These are phyloP conservation scores for Pseudonectria buxi DNA, from an alignment of 2,329 filamentous ascomycete genomes.

Conservation along the genomic window DNA sequence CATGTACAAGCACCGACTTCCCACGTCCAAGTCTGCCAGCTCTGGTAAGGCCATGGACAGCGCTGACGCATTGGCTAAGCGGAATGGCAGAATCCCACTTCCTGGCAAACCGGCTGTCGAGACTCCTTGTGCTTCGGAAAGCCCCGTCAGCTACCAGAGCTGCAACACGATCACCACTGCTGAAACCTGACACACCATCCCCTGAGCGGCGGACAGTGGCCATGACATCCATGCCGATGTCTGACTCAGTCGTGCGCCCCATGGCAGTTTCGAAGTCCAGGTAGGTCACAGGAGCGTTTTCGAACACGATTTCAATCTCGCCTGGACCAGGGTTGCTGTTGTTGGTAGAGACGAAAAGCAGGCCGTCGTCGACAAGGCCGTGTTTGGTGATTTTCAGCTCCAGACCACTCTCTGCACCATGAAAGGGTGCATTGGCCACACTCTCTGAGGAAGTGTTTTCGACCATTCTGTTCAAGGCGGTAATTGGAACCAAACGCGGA, in stretches of 20 bases:
- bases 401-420: constrained; percentile 7
- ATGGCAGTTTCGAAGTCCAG: constrained; percentile 31
- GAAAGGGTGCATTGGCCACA: constrained; percentile 15
- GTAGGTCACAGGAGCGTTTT: constrained; percentile 27
- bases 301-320: constrained; percentile 36
- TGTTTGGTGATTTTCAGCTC: constrained; percentile 21
- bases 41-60: constrained; percentile 34
- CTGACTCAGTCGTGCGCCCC: constrained; percentile 25
- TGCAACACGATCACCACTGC: constrained; percentile 35
- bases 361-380: constrained; percentile 17
- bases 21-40: constrained; percentile 22
- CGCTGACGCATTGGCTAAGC: constrained; percentile 34
- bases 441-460: constrained; percentile 22
- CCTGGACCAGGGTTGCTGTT: constrained; percentile 17
- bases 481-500: constrained; percentile 37
- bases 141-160: constrained; percentile 31
- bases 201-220: constrained; percentile 33
- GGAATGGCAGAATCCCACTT: constrained; percentile 20
- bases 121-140: constrained; percentile 27
- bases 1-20: constrained; percentile 36
- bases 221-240: constrained; percentile 35
- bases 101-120: constrained; percentile 32
- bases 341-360: constrained; percentile 19
- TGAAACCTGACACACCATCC: constrained; percentile 23
- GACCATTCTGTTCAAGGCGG: constrained; percentile 37